Conservation (phyloP, 2,329 filamentous ascomycete species). For the Ophiostoma montium region DNA sequence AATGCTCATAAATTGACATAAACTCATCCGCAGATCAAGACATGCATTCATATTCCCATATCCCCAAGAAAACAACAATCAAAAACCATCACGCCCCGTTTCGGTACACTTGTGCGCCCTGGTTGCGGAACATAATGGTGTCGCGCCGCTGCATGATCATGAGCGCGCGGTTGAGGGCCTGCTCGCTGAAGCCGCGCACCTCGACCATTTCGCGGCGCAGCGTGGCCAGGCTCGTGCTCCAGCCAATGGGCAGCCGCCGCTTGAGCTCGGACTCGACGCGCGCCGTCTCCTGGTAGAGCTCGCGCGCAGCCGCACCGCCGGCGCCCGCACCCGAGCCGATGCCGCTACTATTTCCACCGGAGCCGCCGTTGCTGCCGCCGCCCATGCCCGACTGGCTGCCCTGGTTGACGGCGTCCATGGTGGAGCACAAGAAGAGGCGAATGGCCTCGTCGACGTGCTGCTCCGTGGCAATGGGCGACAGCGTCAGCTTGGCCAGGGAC, state of each 20-base stretch:
- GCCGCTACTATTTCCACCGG: neutral
- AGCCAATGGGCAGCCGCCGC: conserved; percentile 79
- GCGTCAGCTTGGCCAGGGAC: conserved; percentile 78
- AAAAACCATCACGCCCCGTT: conserved; percentile 41
- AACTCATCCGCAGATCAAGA: too few relatives aligned
- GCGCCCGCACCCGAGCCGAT: conserved; percentile 32
- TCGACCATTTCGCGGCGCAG: conserved; percentile 85
- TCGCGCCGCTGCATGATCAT: conserved; percentile 79
- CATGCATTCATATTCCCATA: neutral
- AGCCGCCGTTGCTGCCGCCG: conserved; percentile 3
- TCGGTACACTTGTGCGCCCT: conserved; percentile 60
- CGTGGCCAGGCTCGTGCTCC: conserved; percentile 82
- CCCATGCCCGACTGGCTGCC: conserved; percentile 36
- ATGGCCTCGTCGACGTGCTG: conserved; percentile 95
- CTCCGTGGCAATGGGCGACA: conserved; percentile 78
- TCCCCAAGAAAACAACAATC: neutral
- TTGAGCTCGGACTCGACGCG: conserved; percentile 83
- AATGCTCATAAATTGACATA: too few relatives aligned
- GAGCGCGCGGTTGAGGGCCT: conserved; percentile 69
- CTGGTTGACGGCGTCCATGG: conserved; percentile 94
- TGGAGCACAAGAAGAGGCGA: conserved; percentile 85
- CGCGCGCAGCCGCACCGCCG: conserved; percentile 59
- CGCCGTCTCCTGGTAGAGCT: conserved; percentile 78
- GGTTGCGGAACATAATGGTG: conserved; percentile 68
- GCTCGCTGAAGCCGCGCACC: conserved; percentile 77